phyloP scores from a whole-genome alignment of 2,329 filamentous ascomycete species.

The Penicillium sp. region DNA sequence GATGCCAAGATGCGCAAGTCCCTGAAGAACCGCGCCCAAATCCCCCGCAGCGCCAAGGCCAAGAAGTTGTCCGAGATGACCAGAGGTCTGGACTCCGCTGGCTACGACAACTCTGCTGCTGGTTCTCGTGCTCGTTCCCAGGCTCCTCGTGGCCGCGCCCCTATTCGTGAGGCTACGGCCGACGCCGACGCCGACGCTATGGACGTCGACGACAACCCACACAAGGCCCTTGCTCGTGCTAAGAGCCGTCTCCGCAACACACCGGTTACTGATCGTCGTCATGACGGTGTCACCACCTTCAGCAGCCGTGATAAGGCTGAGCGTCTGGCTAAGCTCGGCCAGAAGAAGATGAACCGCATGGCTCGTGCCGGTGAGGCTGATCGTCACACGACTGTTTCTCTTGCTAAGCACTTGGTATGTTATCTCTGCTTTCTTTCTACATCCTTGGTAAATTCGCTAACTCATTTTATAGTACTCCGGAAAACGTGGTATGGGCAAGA shows the following conservation, averaged over 20 bases:
- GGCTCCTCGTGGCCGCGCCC: conserved; percentile 63
- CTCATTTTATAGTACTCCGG: conserved; percentile 64
- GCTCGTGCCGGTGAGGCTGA: conserved; percentile 95
- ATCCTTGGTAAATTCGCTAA: conserved; percentile 16
- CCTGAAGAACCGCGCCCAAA: conserved; percentile 93
- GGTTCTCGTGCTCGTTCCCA: conserved; percentile 63
- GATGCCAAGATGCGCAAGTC: conserved; percentile 93
- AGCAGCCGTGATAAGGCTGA: conserved; percentile 72
- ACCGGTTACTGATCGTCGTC: conserved; percentile 46
- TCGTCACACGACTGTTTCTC: conserved; percentile 74
- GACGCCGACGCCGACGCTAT: conserved; percentile 69
- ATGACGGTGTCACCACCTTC: conserved; percentile 61
- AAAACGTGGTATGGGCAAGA: conserved; percentile 93
- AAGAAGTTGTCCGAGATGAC: conserved; percentile 86
- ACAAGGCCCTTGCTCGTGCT: conserved; percentile 58
- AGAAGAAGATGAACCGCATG: conserved; percentile 99
- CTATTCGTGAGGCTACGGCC: conserved; percentile 60
- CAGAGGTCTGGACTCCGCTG: conserved; percentile 75
- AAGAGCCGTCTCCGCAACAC: conserved; percentile 65
- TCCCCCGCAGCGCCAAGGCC: conserved; percentile 76
- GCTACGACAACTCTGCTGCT: conserved; percentile 75
- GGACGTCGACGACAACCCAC: conserved; percentile 50
- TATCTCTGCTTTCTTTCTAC: not conserved
- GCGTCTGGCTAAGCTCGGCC: conserved; percentile 78
- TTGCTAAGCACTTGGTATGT: conserved; percentile 88